Conservation (phyloP, 495 filamentous ascomycete species). For the Evansstolkia leycettana region DNA sequence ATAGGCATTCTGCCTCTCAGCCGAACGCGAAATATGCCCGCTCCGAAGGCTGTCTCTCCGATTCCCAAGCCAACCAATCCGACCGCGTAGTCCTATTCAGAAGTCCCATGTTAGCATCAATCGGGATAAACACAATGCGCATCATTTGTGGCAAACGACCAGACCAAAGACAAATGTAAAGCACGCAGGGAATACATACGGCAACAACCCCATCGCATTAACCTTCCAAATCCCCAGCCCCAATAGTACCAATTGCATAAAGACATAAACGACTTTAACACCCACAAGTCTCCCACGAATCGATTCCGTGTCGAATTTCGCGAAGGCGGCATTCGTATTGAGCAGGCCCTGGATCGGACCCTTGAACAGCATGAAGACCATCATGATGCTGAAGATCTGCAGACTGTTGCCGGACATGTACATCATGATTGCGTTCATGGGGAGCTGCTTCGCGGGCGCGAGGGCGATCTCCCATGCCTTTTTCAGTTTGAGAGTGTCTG, state of each 20-base stretch:
- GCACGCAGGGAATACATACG: too few species aligned
- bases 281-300: conserved; percentile 56
- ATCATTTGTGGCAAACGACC: too few species aligned
- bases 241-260: conserved; percentile 73
- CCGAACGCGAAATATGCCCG: conserved; percentile 41
- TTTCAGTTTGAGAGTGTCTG: conserved; percentile 89
- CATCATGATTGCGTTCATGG: conserved; percentile 99
- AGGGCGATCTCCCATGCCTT: conserved; percentile 98
- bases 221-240: conserved; percentile 92
- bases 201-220: conserved; percentile 89
- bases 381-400: conserved; percentile 99
- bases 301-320: conserved; percentile 77
- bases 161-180: too few species aligned
- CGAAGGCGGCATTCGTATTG: conserved; percentile 65
- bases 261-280: conserved; percentile 77
- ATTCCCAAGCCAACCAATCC: conserved; percentile 94
- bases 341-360: conserved; percentile 80
- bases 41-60: conserved; percentile 63
- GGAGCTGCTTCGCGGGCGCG: conserved; percentile 83
- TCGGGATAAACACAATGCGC: too few species aligned
- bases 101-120: conserved; percentile 7
- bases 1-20: conserved; percentile 16
- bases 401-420: conserved; percentile 99
- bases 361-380: conserved; percentile 99
- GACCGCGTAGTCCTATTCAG: conserved; percentile 74